Base-by-base conservation (phyloP, 306 rosid species). In the Morella rubra region DNA sequence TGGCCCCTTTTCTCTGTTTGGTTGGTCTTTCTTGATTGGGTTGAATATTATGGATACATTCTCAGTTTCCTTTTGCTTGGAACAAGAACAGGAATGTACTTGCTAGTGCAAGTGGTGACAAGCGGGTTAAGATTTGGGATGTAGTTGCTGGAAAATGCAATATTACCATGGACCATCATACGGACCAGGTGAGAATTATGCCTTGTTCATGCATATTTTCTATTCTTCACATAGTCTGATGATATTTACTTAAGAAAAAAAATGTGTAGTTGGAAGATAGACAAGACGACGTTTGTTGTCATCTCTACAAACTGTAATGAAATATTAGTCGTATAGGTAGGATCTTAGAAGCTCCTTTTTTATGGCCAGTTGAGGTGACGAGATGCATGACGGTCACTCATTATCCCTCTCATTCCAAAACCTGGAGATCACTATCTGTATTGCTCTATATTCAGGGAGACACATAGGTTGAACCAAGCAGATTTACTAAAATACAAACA, bases 21-120 rank as follows among this genome's bases (percentile, higher is more conserved):
- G 11, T 15, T 76, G 72, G n/a, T 82, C 61, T 77, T 78, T 76
- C 46, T 62, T 71, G 69, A 50, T 45, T 22, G 22, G 59, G 69
- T 42, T 64, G 50, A 44, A 51, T 16, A 50, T 73, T n/a, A 72
- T 72, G 45, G 69, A 68, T 73, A 73, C n/a, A 41, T 44, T 79
- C 40, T 74, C 71, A 44, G 51, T 76, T 81, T 19, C 66, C 71
- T 14, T 74, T 50, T 32, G 41, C 19, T 19, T 12, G 9, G n/a
- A 51, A 58, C 46, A 69, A 84, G 54, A 72, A 74, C 82, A 95
- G 97, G 79, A 91, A 92, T 85, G 79, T 87, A 79, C 91, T 95
- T 76, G 99, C 99, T 41, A 95, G 99, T 83, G 98, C 93, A 77
- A 89, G 99, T 81, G 99, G 96, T 69, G 98, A 95, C 81, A 89